A percentile compares a stretch with the other conserved stretches of the same genome.
phyloP scores from a whole-genome alignment of 257 asterid species.

The Scutellaria galericulata region DNA sequence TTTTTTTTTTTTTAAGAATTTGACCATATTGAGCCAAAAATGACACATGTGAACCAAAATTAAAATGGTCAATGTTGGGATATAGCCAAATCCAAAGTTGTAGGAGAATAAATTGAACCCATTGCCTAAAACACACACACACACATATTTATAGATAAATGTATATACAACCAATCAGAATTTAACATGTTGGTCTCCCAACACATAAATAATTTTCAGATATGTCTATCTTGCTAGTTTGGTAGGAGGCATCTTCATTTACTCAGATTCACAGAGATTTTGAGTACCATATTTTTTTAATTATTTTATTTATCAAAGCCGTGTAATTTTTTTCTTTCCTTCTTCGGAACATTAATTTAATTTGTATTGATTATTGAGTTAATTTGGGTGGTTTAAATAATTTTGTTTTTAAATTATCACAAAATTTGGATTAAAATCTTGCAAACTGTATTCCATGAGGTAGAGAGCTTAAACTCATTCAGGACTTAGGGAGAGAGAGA shows the following conservation, averaged over 20 bases:
- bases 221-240: not conserved
- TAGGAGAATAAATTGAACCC: conserved; percentile 13
- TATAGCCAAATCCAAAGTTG: not conserved
- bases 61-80: conserved; percentile 6
- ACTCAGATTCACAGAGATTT: not conserved
- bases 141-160: not conserved
- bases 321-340: too few relatives aligned
- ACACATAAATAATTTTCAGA: not conserved
- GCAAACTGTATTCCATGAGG: too few relatives aligned
- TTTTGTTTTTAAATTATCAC: too few relatives aligned
- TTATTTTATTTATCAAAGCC: too few relatives aligned
- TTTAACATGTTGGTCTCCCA: conserved; percentile 6
- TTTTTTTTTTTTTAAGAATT: too few relatives aligned
- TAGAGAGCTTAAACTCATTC: too few relatives aligned
- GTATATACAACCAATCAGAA: not conserved
- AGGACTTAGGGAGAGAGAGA: too few relatives aligned
- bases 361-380: too few relatives aligned
- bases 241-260: conserved; percentile 26
- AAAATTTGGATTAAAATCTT: too few relatives aligned
- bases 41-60: not conserved
- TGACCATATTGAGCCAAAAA: not conserved
- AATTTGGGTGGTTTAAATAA: too few relatives aligned
- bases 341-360: too few relatives aligned
- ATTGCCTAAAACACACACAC: not conserved
- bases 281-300: too few relatives aligned